Conservation (phyloP, 768 basidiomycete genomes). For the Lanmaoa pseudosensibilis region DNA sequence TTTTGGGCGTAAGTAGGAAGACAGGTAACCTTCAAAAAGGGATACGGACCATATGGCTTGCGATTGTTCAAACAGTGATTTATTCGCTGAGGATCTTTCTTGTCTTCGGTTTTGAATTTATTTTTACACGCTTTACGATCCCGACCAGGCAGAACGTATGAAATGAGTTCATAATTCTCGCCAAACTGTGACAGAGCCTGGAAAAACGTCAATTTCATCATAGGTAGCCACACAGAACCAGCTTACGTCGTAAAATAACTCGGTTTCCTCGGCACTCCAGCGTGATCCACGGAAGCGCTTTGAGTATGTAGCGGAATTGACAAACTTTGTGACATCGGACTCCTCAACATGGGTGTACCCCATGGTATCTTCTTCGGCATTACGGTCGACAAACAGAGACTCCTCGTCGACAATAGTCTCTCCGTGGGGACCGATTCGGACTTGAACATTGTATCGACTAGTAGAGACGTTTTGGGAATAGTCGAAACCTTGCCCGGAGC, state of each 20-base stretch:
- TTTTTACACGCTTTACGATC: conserved; percentile 89
- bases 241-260: conserved; percentile 80
- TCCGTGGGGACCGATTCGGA: conserved; percentile 84
- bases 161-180: conserved; percentile 91
- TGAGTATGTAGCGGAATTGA: conserved; percentile 80
- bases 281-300: conserved; percentile 79
- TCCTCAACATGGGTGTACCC: conserved; percentile 79
- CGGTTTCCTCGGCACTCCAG: conserved; percentile 90
- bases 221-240: background rate
- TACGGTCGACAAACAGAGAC: conserved; percentile 76
- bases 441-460: conserved; percentile 80
- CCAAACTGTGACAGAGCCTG: conserved; percentile 90
- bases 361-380: conserved; percentile 63
- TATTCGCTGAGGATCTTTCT: conserved; percentile 72
- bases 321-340: conserved; percentile 80
- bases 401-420: conserved; percentile 87
- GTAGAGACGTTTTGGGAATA: conserved; percentile 64
- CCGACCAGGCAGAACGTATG: conserved; percentile 79
- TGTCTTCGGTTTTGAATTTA: conserved; percentile 91
- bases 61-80: conserved; percentile 73
- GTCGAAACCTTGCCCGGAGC: conserved; percentile 64
- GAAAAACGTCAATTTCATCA: conserved; percentile 8
- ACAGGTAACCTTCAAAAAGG: background rate
- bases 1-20: background rate
- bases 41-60: conserved; percentile 67